Evolutionary conservation across 441 rosid species (phyloP), one percentile per base, ranked within the genome.

Genomic region (Gossypium aridum): DNA sequence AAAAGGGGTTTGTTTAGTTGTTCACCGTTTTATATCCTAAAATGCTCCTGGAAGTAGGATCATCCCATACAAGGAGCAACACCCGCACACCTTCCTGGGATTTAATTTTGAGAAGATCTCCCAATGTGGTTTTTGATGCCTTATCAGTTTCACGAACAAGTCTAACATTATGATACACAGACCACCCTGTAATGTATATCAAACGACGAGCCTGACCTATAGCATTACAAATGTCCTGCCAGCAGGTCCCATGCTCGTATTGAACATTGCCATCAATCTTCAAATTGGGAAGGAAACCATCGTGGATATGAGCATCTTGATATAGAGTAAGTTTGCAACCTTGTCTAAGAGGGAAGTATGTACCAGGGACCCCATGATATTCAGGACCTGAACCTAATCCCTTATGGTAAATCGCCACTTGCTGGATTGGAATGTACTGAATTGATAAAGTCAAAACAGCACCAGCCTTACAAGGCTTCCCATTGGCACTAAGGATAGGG

Each of bases 71-170:
- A 66, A 90, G 85, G 65, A 90, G 81, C 78, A 88, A 82, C 64
- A 90, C 94, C 67, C 94, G 74, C 8, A 90, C 94, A 64, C 94
- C 92, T 83, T 90, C 92, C 67, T 87, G 88, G 69, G 94, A 90
- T 79, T 86, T 90, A 37, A 1, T 64, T 75, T 87, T 88, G 39
- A 90, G 90, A 73, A 90, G 83, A 73, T 85, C 87, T 20, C 94
- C 94, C 73, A 90, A 79, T 19, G 80, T 75, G 43, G 61, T 76
- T 34, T 78, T 74, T 3, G 75, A 76, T 0, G 39, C 80, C 70
- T 82, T 79, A 16, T 76, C 79, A 47, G 74, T 76, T 64, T 75
- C 77, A 39, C 93, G 85, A 75, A 89, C 86, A 61, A 89, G 80
- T 63, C 83, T 83, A 56, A 87, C 84, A 8, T 68, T 80, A 76